These are phyloP conservation scores for Penicillium atrosanguineum DNA, from an alignment of 495 filamentous ascomycete genomes.

Conservation along the genomic window DNA sequence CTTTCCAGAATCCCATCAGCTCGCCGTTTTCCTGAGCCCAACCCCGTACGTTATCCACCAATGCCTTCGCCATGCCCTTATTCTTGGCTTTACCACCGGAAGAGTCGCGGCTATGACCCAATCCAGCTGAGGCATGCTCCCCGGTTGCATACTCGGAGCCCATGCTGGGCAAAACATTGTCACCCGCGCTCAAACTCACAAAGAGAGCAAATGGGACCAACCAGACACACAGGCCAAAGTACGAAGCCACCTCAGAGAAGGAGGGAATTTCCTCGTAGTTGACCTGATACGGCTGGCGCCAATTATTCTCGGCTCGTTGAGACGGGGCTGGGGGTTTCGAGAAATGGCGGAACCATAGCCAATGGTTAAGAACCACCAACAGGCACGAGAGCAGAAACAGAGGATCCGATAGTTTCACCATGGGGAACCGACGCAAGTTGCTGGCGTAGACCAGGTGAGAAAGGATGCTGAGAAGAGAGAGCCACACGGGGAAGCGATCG, in stretches of 20 bases:
- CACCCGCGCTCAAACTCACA: constrained; percentile 85
- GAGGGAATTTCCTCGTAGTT: constrained; percentile 60
- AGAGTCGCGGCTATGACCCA: constrained; percentile 30
- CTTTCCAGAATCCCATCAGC: constrained; percentile 66
- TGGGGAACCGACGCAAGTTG: constrained; percentile 83
- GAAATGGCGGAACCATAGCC: constrained; percentile 95
- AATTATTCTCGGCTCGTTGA: constrained; percentile 27
- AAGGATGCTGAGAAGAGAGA: constrained; percentile 71
- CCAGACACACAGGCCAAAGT: constrained; percentile 96
- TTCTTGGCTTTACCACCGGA: constrained; percentile 55
- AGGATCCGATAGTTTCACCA: constrained; percentile 85
- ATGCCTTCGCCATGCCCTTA: constrained; percentile 85
- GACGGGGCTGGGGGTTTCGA: constrained; percentile 51
- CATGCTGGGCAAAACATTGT: constrained; percentile 92
- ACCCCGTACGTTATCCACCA: constrained; percentile 73
- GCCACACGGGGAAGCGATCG: constrained; percentile 76
- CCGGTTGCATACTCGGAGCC: constrained; percentile 64
- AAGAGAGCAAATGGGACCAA: constrained; percentile 94
- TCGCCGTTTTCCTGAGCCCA: constrained; percentile 72
- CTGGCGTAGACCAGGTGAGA: constrained; percentile 87
- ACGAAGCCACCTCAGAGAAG: constrained; percentile 94
- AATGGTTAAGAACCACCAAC: constrained; percentile 89
- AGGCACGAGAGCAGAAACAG: constrained; percentile 82
- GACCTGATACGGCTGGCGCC: constrained; percentile 58
- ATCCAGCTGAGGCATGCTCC: constrained; percentile 43